Conservation (phyloP, 202 grass and related monocot genomes). For the Hordeum pubiflorum region DNA sequence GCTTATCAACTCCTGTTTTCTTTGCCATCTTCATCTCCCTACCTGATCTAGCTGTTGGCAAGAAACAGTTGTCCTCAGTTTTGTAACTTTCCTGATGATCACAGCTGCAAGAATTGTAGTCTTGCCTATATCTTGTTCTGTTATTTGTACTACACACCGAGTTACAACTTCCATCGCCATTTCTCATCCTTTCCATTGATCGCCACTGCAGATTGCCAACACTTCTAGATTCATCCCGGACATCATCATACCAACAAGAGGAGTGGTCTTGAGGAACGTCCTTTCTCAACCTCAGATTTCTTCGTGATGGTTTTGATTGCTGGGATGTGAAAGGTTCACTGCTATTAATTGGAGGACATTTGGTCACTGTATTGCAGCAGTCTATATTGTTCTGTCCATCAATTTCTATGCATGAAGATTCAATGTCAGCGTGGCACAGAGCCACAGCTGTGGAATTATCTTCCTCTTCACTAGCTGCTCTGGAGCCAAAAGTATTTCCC, state of each 20-base stretch:
- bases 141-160: conserved; percentile 34
- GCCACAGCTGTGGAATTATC: conserved; percentile 18
- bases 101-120: conserved; percentile 56
- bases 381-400: conserved; percentile 13
- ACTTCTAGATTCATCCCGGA: conserved; percentile 32
- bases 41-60: conserved; percentile 24
- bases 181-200: conserved; percentile 49
- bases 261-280: conserved; percentile 36
- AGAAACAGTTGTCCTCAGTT: conserved; percentile 23
- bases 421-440: conserved; percentile 15
- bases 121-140: conserved; percentile 52
- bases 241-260: conserved; percentile 40
- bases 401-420: conserved; percentile 28
- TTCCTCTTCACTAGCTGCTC: conserved; percentile 44
- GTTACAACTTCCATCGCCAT: conserved; percentile 37
- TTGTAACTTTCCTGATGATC: conserved; percentile 39
- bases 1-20: conserved; percentile 44
- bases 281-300: conserved; percentile 53
- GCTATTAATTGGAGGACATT: conserved; percentile 27
- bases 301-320: conserved; percentile 52
- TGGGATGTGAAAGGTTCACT: conserved; percentile 44
- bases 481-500: conserved; percentile 27
- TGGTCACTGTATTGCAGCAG: conserved; percentile 22
- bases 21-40: conserved; percentile 49
- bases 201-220: conserved; percentile 35